Evolutionary conservation across 331 rosid genomes (phyloP).

Genomic region (Malus hybrid): DNA sequence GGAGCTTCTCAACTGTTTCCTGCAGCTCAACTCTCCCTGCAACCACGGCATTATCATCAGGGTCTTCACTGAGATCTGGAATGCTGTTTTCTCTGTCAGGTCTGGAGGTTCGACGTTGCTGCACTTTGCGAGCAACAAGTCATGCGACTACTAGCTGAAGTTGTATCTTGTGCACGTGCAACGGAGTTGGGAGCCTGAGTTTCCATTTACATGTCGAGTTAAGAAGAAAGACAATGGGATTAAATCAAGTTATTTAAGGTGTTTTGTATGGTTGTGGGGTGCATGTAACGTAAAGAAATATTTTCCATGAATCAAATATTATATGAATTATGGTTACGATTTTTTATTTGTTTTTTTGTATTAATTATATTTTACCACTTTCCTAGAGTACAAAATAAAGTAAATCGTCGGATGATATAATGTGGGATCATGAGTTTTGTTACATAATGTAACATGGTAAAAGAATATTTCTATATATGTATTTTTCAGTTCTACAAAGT

Average conservation of each 20-base stretch:
- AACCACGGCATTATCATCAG: constrained; percentile 70
- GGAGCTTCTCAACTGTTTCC: constrained; percentile 70
- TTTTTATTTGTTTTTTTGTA: background rate
- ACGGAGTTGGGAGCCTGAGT: background rate
- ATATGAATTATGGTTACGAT: background rate
- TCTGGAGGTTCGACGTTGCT: constrained; percentile 6
- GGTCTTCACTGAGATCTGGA: constrained; percentile 92
- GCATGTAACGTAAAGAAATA: background rate
- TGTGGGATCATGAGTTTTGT: too few species aligned
- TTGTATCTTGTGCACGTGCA: constrained; percentile 11
- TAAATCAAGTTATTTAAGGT: background rate
- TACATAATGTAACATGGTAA: too few species aligned
- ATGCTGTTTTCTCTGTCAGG: constrained; percentile 58
- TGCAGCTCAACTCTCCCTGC: constrained; percentile 67
- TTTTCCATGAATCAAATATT: background rate
- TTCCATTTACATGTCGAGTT: background rate
- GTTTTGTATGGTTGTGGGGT: background rate
- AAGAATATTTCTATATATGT: too few species aligned
- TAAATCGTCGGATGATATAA: too few species aligned
- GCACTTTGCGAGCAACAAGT: constrained; percentile 18
- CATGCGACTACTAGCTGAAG: constrained; percentile 45
- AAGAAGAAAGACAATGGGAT: background rate
- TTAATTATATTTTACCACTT: background rate
- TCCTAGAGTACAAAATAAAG: background rate
- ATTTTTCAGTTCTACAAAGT: too few species aligned